Conservation (phyloP, 2,329 filamentous ascomycete species). For the Stachybotrys chartarum region DNA sequence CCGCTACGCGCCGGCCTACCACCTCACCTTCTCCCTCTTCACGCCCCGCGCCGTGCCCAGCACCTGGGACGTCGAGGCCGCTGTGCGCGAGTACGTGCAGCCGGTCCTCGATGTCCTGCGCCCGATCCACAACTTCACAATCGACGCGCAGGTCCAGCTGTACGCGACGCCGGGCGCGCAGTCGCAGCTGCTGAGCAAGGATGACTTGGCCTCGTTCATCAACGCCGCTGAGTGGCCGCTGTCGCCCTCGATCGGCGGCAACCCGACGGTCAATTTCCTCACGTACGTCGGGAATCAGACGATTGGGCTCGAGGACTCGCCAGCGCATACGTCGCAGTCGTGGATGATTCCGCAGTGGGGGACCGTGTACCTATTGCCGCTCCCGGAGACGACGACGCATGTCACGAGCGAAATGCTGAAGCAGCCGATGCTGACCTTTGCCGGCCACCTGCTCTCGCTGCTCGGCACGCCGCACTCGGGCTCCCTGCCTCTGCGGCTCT, state of each 20-base stretch:
- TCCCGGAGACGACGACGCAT: constrained; percentile 33
- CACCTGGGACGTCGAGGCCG: constrained; percentile 83
- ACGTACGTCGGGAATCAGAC: constrained; percentile 79
- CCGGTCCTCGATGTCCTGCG: constrained; percentile 75
- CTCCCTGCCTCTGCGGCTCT: constrained; percentile 77
- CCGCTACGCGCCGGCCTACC: constrained; percentile 89
- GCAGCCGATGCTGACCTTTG: constrained; percentile 81
- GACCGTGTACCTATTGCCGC: constrained; percentile 52
- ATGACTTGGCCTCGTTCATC: constrained; percentile 89
- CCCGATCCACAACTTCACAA: constrained; percentile 87
- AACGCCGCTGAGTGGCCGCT: constrained; percentile 98
- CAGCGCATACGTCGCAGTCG: constrained; percentile 45
- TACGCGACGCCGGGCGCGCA: constrained; percentile 69
- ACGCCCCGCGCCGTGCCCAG: constrained; percentile 71
- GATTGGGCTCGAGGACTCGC: constrained; percentile 43
- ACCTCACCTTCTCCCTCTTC: constrained; percentile 93
- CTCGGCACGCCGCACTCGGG: constrained; percentile 78
- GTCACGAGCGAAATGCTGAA: constrained; percentile 62
- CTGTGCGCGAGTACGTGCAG: constrained; percentile 71
- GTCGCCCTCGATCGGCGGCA: constrained; percentile 85
- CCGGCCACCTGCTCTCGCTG: constrained; percentile 80
- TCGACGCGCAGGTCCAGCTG: constrained; percentile 92
- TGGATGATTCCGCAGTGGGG: constrained; percentile 99
- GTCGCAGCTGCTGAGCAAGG: constrained; percentile 63
- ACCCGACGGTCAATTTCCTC: constrained; percentile 93